Percentiles rank a stretch among this genome's conserved stretches.
Conservation (phyloP, 371 early-diverging fungal species). For the Apophysomyces sp. region DNA sequence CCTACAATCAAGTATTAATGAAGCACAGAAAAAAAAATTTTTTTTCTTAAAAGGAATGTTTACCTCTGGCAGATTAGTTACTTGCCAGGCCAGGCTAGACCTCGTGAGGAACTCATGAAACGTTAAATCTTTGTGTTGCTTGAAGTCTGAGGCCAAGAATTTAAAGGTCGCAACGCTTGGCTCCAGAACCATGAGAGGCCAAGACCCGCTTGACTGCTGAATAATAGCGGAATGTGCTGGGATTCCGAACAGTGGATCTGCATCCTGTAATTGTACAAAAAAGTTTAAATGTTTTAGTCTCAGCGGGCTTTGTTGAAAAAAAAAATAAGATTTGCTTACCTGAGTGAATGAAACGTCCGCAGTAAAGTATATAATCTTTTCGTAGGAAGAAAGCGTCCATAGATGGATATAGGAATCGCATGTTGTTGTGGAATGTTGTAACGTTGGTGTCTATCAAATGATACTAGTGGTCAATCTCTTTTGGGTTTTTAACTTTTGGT, state of each 20-base stretch:
- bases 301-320: neutral
- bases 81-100: neutral
- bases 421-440: neutral
- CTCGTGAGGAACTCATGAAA: neutral
- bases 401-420: neutral
- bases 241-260: neutral
- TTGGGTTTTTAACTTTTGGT: neutral
- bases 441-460: neutral
- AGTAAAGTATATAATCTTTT: neutral
- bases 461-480: neutral
- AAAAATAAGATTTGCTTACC: neutral
- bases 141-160: neutral
- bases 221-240: neutral
- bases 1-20: constrained; percentile 10
- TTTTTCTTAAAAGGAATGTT: neutral
- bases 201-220: neutral
- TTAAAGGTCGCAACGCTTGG: neutral
- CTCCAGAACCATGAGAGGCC: neutral
- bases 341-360: neutral
- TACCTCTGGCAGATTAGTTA: neutral
- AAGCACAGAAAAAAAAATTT: neutral
- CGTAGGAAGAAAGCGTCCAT: neutral
- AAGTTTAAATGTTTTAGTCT: too few species aligned
- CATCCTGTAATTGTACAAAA: neutral
- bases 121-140: neutral